phyloP scores from a whole-genome alignment of 208 protist species.

The Tritrichomonas foetus region DNA sequence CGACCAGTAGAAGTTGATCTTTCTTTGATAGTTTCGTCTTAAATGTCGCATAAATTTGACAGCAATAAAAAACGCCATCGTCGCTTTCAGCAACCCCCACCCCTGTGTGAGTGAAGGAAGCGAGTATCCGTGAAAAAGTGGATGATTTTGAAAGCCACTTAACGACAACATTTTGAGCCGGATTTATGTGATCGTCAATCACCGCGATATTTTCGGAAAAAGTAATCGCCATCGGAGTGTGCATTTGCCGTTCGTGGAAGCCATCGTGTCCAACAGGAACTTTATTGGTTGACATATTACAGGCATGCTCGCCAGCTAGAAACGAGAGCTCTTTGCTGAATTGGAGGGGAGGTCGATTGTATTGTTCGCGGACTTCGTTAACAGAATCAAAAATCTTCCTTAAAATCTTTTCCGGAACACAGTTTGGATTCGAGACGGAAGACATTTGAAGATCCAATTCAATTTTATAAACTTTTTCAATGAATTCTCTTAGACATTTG shows the following conservation, averaged over 20 bases:
- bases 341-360: neutral
- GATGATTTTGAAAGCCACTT: neutral
- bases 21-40: neutral
- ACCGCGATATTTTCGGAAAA: neutral
- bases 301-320: neutral
- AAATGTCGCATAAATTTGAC: slow-evolving; percentile 4
- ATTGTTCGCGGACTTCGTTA: neutral
- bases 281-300: neutral
- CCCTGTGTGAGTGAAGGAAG: neutral
- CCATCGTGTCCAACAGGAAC: neutral
- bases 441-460: too few species aligned
- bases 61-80: neutral
- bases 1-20: neutral
- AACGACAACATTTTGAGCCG: neutral
- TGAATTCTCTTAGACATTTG: too few species aligned
- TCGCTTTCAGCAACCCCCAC: neutral
- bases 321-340: neutral
- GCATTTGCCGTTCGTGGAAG: neutral
- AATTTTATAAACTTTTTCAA: too few species aligned
- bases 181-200: neutral
- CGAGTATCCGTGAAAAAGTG: neutral
- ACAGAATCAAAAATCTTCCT: neutral
- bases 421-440: too few species aligned
- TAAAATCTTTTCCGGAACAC: neutral
- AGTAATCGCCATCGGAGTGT: neutral